These are phyloP conservation scores for Trypanosoma conorhini DNA, from an alignment of 208 protist genomes.

Conservation along the genomic window DNA sequence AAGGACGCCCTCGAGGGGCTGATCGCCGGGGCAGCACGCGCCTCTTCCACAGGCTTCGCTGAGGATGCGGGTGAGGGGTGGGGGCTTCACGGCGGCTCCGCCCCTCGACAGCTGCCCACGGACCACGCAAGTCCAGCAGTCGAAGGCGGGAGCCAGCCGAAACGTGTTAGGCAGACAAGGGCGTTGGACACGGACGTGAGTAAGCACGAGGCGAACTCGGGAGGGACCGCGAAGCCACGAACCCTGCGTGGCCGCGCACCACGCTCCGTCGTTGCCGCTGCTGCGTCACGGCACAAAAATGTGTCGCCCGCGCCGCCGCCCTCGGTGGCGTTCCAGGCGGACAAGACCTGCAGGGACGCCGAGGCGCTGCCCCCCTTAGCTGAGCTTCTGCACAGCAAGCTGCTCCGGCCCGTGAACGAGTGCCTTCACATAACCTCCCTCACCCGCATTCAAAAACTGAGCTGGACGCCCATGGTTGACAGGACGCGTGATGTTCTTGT, in stretches of 20 bases:
- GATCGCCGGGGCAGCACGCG: background rate
- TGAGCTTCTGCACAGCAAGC: constrained; percentile 71
- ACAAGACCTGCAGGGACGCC: constrained; percentile 37
- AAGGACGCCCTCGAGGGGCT: constrained; percentile 46
- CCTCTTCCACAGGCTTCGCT: background rate
- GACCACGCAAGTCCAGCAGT: background rate
- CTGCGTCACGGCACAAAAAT: background rate
- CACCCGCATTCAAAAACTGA: constrained; percentile 36
- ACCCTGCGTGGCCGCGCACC: background rate
- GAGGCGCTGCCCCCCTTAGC: constrained; percentile 44
- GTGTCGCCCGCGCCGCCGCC: background rate
- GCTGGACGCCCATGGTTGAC: constrained; percentile 34
- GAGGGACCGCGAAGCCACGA: background rate
- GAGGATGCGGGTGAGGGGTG: background rate
- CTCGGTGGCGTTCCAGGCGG: constrained; percentile 44
- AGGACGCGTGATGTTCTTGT: constrained; percentile 49
- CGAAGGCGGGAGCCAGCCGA: background rate
- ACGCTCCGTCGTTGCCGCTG: no score
- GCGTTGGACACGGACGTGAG: background rate
- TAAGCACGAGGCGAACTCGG: background rate
- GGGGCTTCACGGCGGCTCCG: background rate
- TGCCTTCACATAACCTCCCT: constrained; percentile 50
- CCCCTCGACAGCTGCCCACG: background rate
- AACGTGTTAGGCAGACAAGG: background rate
- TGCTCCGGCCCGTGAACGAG: constrained; percentile 63